Evolutionary conservation across 2,329 filamentous ascomycete species (phyloP).

Genomic region (Aspergillus glaucus): DNA sequence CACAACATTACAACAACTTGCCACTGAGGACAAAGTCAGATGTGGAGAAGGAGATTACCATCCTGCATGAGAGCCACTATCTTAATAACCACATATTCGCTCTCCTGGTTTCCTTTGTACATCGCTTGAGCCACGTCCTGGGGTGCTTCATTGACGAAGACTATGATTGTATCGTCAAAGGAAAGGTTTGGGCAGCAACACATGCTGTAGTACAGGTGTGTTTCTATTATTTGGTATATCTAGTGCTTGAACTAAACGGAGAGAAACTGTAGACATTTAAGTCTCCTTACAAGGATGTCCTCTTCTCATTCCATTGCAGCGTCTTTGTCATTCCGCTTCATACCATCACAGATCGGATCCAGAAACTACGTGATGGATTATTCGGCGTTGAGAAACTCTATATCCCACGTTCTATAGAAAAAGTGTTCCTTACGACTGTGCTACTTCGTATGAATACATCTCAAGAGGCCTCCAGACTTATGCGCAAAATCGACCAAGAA

Average conservation of each 20-base stretch:
- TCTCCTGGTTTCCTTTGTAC: not conserved
- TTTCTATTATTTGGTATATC: not conserved
- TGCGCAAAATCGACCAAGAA: not conserved
- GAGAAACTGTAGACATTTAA: not conserved
- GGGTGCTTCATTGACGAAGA: conserved; percentile 1
- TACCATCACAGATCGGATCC: not conserved
- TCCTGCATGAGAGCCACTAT: not conserved
- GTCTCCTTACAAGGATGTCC: not conserved
- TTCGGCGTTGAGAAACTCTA: not conserved
- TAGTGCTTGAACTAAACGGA: no score
- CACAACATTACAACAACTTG: conserved; percentile 1
- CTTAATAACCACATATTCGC: not conserved
- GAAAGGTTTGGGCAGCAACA: conserved; percentile 2
- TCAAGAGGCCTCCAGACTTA: not conserved
- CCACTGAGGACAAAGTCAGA: not conserved
- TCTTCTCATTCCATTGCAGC: not conserved
- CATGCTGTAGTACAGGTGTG: not conserved
- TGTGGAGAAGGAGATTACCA: not conserved
- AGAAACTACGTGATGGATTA: not conserved
- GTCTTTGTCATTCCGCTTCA: not conserved
- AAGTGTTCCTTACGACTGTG: not conserved
- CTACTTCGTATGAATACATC: not conserved
- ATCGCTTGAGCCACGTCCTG: not conserved
- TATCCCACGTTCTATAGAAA: not conserved
- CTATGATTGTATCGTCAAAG: conserved; percentile 3